Percentiles rank a stretch among this genome's conserved stretches.
phyloP scores from a whole-genome alignment of 1,284 basidiomycete genomes.

The Ceratobasidium sp. region DNA sequence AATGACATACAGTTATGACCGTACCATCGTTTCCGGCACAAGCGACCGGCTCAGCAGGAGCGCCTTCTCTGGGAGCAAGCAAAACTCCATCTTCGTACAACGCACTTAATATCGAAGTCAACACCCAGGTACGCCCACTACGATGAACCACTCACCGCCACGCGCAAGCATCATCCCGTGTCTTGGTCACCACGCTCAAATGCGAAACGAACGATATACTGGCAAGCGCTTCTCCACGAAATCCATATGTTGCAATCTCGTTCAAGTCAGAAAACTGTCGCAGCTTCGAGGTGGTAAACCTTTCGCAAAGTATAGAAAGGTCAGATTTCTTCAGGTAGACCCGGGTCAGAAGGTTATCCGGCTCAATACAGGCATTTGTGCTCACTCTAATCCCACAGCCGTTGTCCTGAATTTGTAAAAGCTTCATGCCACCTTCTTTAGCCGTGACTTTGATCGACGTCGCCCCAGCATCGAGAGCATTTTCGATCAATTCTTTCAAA shows the following conservation, averaged over 20 bases:
- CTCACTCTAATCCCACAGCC: conserved; percentile 91
- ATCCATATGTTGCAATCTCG: conserved; percentile 92
- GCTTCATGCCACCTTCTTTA: conserved; percentile 96
- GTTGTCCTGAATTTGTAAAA: conserved; percentile 97
- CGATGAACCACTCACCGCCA: conserved; percentile 61
- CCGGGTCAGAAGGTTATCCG: neutral
- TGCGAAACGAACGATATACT: conserved; percentile 96
- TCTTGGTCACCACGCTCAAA: conserved; percentile 90
- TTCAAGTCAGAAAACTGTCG: conserved; percentile 87
- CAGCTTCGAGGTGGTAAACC: conserved; percentile 97
- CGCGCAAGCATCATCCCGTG: conserved; percentile 79
- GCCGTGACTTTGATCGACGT: conserved; percentile 88
- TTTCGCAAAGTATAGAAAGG: conserved; percentile 89
- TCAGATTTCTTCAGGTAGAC: conserved; percentile 66
- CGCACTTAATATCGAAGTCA: conserved; percentile 64
- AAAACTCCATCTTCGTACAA: conserved; percentile 81
- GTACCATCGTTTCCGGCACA: conserved; percentile 97
- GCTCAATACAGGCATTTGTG: neutral
- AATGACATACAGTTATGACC: conserved; percentile 74
- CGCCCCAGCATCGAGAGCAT: conserved; percentile 91
- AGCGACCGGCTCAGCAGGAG: conserved; percentile 80
- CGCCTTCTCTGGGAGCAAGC: conserved; percentile 73
- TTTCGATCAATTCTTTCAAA: conserved; percentile 96
- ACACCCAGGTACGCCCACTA: neutral
- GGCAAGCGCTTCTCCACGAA: conserved; percentile 96